A percentile compares a stretch with the other conserved stretches of the same genome.
phyloP scores from a whole-genome alignment of 306 rosid species.

The Arachis stenosperma region DNA sequence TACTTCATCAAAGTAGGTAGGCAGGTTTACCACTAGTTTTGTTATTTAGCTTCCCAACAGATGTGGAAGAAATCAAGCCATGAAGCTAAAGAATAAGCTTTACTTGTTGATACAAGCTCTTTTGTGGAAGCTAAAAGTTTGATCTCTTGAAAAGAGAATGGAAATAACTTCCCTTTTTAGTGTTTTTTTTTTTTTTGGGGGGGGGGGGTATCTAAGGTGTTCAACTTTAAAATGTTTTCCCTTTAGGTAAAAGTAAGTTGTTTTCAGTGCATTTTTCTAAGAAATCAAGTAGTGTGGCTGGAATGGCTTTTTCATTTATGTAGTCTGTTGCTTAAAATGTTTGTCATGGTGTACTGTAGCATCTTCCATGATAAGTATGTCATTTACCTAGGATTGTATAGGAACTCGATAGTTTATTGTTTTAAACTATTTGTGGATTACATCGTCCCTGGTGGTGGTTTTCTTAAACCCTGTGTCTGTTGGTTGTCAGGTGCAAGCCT shows the following conservation, averaged over 20 bases:
- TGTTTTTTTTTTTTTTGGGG: background rate
- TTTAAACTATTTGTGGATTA: conserved; percentile 1
- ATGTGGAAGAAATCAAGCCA: conserved; percentile 12
- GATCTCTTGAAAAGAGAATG: background rate
- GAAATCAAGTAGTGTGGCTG: background rate
- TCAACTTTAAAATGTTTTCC: background rate
- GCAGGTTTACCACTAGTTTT: background rate
- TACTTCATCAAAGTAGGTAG: conserved; percentile 14
- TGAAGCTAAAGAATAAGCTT: background rate
- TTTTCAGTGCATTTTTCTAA: background rate
- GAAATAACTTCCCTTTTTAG: background rate
- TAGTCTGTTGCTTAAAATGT: background rate
- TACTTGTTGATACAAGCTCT: conserved; percentile 12
- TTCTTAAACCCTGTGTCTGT: conserved; percentile 17
- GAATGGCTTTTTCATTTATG: background rate
- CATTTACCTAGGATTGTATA: background rate
- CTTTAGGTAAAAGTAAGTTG: background rate
- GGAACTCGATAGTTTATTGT: background rate
- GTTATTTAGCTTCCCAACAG: background rate
- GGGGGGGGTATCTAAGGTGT: background rate
- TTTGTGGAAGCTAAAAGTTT: background rate
- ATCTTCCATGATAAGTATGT: background rate
- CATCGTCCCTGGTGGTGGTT: conserved; percentile 27
- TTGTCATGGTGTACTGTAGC: background rate
- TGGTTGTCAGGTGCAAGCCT: conserved; percentile 79